Conservation (phyloP, 75 land plant species). For the Sequoia sempervirens region DNA sequence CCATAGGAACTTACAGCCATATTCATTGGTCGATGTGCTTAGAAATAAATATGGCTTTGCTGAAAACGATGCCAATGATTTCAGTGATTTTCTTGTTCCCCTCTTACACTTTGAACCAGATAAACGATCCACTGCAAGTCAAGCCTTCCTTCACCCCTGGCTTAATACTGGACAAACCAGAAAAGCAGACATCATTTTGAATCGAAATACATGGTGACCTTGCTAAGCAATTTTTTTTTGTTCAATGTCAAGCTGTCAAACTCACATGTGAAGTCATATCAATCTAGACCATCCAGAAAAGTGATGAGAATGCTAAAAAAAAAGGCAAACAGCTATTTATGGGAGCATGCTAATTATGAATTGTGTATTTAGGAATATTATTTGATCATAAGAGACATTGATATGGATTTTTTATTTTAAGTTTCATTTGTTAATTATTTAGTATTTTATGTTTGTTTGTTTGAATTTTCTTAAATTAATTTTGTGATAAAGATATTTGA, state of each 20-base stretch:
- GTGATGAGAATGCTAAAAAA: no score
- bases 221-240: slow-evolving; percentile 59
- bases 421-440: no score
- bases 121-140: slow-evolving; percentile 65
- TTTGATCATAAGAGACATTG: no score
- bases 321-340: no score
- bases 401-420: no score
- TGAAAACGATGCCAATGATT: slow-evolving; percentile 67
- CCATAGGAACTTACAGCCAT: slow-evolving; percentile 46
- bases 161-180: slow-evolving; percentile 21
- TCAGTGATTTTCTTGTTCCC: slow-evolving; percentile 70
- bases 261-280: neutral
- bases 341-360: no score
- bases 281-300: no score
- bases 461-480: no score
- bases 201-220: slow-evolving; percentile 38
- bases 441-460: no score
- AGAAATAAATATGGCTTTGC: slow-evolving; percentile 58
- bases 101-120: slow-evolving; percentile 73
- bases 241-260: slow-evolving; percentile 9
- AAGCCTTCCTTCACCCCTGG: slow-evolving; percentile 77
- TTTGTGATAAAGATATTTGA: no score
- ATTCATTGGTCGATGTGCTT: slow-evolving; percentile 70
- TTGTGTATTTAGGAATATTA: no score
- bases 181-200: slow-evolving; percentile 28